Evolutionary conservation across 1,284 basidiomycete species (phyloP), one percentile per base, ranked within the genome.

Genomic region (Chalciporus sp.): DNA sequence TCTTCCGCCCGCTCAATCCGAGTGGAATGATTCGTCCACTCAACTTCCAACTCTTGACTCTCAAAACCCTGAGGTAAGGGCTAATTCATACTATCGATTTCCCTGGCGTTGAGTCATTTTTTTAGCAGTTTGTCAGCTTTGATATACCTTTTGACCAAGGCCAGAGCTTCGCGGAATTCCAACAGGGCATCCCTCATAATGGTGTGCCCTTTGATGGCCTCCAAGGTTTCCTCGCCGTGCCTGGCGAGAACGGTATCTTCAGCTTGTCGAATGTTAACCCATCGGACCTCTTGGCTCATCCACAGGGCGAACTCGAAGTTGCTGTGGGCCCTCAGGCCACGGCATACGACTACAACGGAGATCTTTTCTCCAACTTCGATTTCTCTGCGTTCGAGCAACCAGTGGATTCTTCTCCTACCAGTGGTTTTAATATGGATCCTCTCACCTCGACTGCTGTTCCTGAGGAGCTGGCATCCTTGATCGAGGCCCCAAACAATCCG

Each of bases 221-320:
- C 27, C 59, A 61, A n/a, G 59, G 60, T 7, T 47, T 68, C 17
- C 14, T 72, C 7, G 55, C 63, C 9, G 52, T 49, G 9, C 66
- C 67, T 1, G 56, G 56, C 16, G 62, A 68, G 42, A 65, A 65
- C 1, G 65, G 64, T 16, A 57, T 74, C 19, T 80, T 75, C 58
- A 59, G 66, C 29, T 48, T 77, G 7, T 51, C 64, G 1, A 65
- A 67, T 37, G 54, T 76, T 42, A 64, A 72, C 48, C 47, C 69
- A 4, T 49, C 63, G 20, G 56, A 49, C 10, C 51, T 76, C 28
- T 19, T 67, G n/a, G 57, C 62, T 35, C 59, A 67, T 19, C 74
- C 73, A 0, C 56, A 56, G 14, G 74, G 72, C 3, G 62, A 70
- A n/a, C 58, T 78, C 28, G 68, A 73, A 37, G 56, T 78, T 9